Percentiles rank a stretch among this genome's conserved stretches.
Conservation (phyloP, 148 eudicot species). For the Fagopyrum homotropicum region DNA sequence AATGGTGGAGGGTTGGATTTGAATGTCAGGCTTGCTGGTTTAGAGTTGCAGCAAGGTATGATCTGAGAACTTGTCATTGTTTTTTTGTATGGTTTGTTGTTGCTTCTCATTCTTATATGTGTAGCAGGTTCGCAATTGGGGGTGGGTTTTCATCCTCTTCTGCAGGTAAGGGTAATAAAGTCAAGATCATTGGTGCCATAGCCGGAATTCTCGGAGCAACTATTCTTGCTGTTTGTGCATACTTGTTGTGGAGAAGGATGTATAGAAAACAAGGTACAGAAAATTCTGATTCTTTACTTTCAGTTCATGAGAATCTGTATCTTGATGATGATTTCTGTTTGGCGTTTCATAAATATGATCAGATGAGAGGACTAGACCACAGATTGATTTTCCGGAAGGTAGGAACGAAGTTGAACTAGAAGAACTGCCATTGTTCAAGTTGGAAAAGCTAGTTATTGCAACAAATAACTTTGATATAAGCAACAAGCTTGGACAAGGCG, state of each 20-base stretch:
- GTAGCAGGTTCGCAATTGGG: background rate
- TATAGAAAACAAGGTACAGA: background rate
- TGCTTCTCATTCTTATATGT: background rate
- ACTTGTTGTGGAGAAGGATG: background rate
- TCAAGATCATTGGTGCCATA: background rate
- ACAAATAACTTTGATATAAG: conserved; percentile 17
- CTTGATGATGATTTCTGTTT: background rate
- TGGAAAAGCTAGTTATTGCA: conserved; percentile 17
- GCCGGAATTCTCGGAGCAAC: background rate
- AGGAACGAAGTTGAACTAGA: background rate
- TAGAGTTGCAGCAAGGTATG: conserved; percentile 4
- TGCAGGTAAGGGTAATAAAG: background rate
- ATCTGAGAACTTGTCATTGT: background rate
- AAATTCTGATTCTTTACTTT: no score
- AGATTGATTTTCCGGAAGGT: background rate
- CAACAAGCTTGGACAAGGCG: conserved; percentile 26
- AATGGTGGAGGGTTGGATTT: background rate
- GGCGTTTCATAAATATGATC: background rate
- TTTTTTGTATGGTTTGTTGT: background rate
- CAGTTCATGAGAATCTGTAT: background rate
- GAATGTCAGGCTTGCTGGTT: conserved; percentile 7
- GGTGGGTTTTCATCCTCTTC: background rate
- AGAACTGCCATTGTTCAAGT: background rate
- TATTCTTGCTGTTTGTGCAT: background rate
- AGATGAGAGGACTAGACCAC: background rate